Evolutionary conservation across 306 rosid genomes (phyloP).

Genomic region (Quercus rubra): DNA sequence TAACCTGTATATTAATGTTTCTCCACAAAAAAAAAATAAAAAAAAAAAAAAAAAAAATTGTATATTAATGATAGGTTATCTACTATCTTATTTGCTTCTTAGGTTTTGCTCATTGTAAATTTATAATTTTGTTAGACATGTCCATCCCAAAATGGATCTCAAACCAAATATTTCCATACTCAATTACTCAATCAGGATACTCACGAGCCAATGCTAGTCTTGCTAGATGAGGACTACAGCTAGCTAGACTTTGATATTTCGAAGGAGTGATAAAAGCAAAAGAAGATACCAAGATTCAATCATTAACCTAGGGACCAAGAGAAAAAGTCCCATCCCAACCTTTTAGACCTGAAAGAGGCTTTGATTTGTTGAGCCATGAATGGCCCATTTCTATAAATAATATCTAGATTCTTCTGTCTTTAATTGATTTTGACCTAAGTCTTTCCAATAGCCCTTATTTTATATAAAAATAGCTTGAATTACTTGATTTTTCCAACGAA

Average conservation of each 20-base stretch:
- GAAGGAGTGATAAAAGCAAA: not conserved
- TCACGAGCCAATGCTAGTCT: not conserved
- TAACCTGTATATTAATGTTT: too few species aligned
- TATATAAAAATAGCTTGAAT: too few species aligned
- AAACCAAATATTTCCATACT: not conserved
- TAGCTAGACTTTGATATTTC: not conserved
- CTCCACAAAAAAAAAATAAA: too few species aligned
- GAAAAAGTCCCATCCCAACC: not conserved
- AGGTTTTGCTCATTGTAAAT: too few species aligned
- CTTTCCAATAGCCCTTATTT: too few species aligned
- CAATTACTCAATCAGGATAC: not conserved
- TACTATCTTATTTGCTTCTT: too few species aligned
- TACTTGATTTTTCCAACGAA: too few species aligned
- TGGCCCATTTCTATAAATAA: not conserved
- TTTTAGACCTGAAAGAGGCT: not conserved
- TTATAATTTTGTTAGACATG: too few species aligned
- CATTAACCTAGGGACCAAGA: conserved; percentile 2
- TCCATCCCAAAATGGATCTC: not conserved
- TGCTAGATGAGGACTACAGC: conserved; percentile 7
- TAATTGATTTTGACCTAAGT: too few species aligned
- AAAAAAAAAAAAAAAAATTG: too few species aligned
- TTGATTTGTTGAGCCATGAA: not conserved
- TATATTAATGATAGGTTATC: too few species aligned
- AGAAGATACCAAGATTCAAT: not conserved
- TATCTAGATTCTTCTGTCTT: not conserved